Percentiles rank a stretch among this genome's conserved stretches.
These are phyloP conservation scores for Quercus phellos DNA, from an alignment of 331 rosid genomes.

Conservation along the genomic window DNA sequence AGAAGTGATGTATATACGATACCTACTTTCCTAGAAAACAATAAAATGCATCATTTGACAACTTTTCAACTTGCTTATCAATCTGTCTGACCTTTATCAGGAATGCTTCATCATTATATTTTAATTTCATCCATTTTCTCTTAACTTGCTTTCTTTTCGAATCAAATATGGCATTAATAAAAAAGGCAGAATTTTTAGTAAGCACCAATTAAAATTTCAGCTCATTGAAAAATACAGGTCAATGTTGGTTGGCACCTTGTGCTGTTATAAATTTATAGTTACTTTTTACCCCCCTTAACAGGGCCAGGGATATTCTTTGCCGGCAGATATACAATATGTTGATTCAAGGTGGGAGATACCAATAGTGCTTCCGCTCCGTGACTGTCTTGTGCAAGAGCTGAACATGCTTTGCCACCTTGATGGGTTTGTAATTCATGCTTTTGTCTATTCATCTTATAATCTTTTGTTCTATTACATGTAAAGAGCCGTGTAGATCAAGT, in stretches of 20 bases:
- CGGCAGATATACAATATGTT: slow-evolving; percentile 86
- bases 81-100: background rate
- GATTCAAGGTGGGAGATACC: slow-evolving; percentile 83
- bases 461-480: background rate
- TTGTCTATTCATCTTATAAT: background rate
- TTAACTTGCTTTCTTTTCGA: too few species aligned
- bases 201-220: background rate
- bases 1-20: background rate
- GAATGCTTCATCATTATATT: background rate
- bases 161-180: background rate
- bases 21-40: background rate
- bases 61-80: background rate
- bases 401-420: slow-evolving; percentile 67
- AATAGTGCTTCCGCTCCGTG: slow-evolving; percentile 79
- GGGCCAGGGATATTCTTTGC: slow-evolving; percentile 82
- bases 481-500: too few species aligned
- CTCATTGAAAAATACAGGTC: too few species aligned
- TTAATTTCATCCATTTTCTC: background rate
- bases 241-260: background rate
- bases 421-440: slow-evolving; percentile 53
- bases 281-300: slow-evolving; percentile 25
- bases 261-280: background rate
- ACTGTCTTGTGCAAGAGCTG: slow-evolving; percentile 75
- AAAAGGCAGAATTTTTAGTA: background rate
- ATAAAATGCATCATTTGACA: background rate